Base-by-base conservation (phyloP, 2,329 filamentous ascomycete species). In the Aspergillus sp. region DNA sequence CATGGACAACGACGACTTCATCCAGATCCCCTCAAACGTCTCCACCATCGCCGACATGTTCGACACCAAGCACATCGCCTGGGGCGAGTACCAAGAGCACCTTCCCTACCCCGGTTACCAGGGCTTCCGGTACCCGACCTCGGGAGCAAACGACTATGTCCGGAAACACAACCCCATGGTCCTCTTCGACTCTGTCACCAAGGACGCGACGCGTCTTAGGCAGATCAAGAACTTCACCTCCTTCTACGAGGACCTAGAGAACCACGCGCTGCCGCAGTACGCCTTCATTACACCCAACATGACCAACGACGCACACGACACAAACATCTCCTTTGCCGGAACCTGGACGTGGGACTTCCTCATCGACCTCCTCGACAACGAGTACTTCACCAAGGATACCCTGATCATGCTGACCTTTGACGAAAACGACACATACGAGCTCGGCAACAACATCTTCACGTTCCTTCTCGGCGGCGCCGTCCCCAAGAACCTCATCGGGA, bases 361-460 rank as follows among this genome's bases (percentile, higher is more conserved):
- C 2, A 83, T 86, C 61, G 89, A 90, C 0, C 86, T 95, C 11
- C 81, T 95, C 7, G 75, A 83, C 31, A 83, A 95, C 78, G 77
- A 81, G 52, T 84, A 89, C 67, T 94, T 95, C 77, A 91, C 89
- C 85, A 80, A 90, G 46, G 87, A 90, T 71, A 94, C 91, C 0
- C 83, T 94, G 1, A 84, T 95, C n/a, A 80, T 94, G 6, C 76
- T 95, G 64, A 93, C 88, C n/a, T 95, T 92, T 71, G 92, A 96
- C 66, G 92, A 95, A 79, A 92, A 89, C 76, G 85, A 90, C 68
- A 87, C 85, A 9, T 92, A 93, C 76, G 78, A 81, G 15, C 79
- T 82, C 30, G 84, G 85, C 67, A 95, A 94, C 83, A 82, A 83
- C 41, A 83, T 95, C 62, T 84, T 91, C 63, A 86, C 81, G 63